Evolutionary conservation across 805 yeast genomes (phyloP), one percentile per base, ranked within the genome.

Genomic region (Yamadazyma sp.): DNA sequence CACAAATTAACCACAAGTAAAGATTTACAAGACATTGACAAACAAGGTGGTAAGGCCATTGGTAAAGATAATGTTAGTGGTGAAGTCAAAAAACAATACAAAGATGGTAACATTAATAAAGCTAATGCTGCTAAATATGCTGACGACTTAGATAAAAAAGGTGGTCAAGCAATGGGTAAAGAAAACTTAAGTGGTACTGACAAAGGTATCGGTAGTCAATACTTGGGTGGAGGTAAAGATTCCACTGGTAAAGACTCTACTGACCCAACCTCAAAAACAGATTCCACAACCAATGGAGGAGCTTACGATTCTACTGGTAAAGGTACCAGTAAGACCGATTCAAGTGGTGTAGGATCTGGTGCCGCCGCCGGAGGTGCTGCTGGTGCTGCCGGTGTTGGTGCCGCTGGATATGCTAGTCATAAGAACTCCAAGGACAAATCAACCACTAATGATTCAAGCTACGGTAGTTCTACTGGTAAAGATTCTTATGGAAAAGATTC

Each of bases 41-140:
- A 55, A 39, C 55, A 50, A 39, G 62, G 53, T 25, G 64, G 62
- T 12, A 50, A 53, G 36, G 45, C 52, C 12, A 60, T 59, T n/a
- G 48, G 52, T 36, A 53, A 53, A n/a, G 50, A 47, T n/a, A 30
- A 40, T 7, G 44, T 51, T 7, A 44, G 58, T 17, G 53, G 52
- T 11, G 62, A 61, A 32, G 50, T 55, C 14, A 34, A 44, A 21
- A 43, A 60, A 32, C 57, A 57, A 33, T 52, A 52, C 40, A 50
- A 58, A 41, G 58, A 56, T 14, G 64, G 62, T 18, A 50, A 56
- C 41, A 33, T 52, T 25, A 47, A 43, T 38, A 53, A 50, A 37
- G 63, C 52, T 24, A 49, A 53, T 24, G 58, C 59, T 20, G 52
- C 50, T 24, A 52, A 56, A 39, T 49, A 55, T 32, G 62, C 56